A percentile compares a stretch with the other conserved stretches of the same genome.
These are phyloP conservation scores for Haplosporangium sp. DNA, from an alignment of 371 early-diverging fungal species.

Conservation along the genomic window DNA sequence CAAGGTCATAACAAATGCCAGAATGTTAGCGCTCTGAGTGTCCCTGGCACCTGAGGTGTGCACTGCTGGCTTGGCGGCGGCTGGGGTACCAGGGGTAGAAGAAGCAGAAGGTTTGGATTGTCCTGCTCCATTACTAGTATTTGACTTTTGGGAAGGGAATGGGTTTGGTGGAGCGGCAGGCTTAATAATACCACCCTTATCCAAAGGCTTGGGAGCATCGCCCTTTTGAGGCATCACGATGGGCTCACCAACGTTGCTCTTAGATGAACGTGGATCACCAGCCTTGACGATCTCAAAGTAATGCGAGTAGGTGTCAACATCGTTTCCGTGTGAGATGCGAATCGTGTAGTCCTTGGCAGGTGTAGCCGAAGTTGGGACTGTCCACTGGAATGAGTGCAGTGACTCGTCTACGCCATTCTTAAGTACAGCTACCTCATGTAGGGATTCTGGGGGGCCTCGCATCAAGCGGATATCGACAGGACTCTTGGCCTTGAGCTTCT, in stretches of 20 bases:
- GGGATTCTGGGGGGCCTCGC: constrained; percentile 30
- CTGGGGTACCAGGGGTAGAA: background rate
- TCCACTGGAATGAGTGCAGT: constrained; percentile 37
- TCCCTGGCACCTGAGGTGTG: constrained; percentile 18
- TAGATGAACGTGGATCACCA: constrained; percentile 36
- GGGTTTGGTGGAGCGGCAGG: constrained; percentile 45
- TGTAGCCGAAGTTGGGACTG: constrained; percentile 19
- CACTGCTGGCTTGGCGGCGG: constrained; percentile 26
- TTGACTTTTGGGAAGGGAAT: constrained; percentile 16
- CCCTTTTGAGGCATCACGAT: constrained; percentile 37
- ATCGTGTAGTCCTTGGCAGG: constrained; percentile 46
- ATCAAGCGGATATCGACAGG: constrained; percentile 36
- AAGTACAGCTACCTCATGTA: constrained; percentile 29
- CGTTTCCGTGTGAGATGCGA: constrained; percentile 25
- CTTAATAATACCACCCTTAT: constrained; percentile 24
- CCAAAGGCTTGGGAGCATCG: constrained; percentile 13
- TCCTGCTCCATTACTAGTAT: background rate
- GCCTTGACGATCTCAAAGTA: constrained; percentile 48
- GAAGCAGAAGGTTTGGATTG: too few species aligned
- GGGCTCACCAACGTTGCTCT: constrained; percentile 50
- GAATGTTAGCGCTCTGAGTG: constrained; percentile 35
- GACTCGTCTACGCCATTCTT: constrained; percentile 18
- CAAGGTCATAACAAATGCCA: constrained; percentile 46
- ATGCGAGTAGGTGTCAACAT: constrained; percentile 49
- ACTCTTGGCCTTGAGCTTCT: constrained; percentile 22